Percentiles rank a stretch among this genome's conserved stretches.
phyloP scores from a whole-genome alignment of 306 rosid genomes.

The Leucaena leucocephala region DNA sequence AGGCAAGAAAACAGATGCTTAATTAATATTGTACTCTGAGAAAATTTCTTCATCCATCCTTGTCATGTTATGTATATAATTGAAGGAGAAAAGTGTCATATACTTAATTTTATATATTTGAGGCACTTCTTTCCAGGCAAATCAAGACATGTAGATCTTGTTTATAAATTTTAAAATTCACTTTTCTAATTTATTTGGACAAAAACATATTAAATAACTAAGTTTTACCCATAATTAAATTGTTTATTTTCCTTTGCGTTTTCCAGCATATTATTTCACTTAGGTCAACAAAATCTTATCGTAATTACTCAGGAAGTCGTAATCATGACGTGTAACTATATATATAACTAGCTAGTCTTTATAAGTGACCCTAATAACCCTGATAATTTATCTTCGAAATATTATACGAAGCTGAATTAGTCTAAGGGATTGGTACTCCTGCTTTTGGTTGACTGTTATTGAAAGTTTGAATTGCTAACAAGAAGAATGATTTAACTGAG shows the following conservation, averaged over 20 bases:
- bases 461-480: slow-evolving; percentile 13
- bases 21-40: neutral
- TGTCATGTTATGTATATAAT: too few species aligned
- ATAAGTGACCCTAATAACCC: neutral
- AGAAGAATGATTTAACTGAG: neutral
- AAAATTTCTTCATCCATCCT: slow-evolving; percentile 10
- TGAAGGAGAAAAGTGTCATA: too few species aligned
- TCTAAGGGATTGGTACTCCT: neutral
- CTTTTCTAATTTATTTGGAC: too few species aligned
- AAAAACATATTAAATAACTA: too few species aligned
- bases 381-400: slow-evolving; percentile 1
- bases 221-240: too few species aligned
- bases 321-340: slow-evolving; percentile 7
- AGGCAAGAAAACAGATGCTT: neutral
- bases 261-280: slow-evolving; percentile 36
- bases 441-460: neutral
- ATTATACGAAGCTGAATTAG: too few species aligned
- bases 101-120: too few species aligned
- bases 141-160: too few species aligned
- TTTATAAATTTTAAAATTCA: too few species aligned
- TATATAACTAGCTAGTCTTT: neutral
- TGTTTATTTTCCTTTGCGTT: neutral
- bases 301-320: slow-evolving; percentile 20
- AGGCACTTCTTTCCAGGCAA: too few species aligned
- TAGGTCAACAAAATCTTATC: slow-evolving; percentile 19